phyloP scores from a whole-genome alignment of 2,329 filamentous ascomycete genomes.

The Calonectria ilicicola region DNA sequence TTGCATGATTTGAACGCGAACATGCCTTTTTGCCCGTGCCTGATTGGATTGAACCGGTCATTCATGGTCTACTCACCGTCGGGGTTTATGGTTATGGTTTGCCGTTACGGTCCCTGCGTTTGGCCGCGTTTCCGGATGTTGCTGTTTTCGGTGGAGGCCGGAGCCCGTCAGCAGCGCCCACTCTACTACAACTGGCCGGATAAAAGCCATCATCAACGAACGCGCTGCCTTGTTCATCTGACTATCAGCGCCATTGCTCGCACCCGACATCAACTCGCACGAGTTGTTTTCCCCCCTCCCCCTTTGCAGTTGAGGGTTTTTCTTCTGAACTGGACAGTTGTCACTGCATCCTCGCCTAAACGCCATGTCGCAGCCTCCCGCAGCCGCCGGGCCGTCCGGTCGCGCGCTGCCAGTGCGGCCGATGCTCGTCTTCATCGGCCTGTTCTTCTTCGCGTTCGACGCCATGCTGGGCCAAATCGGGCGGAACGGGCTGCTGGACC shows the following conservation, averaged over 20 bases:
- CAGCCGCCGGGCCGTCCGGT: conserved; percentile 12
- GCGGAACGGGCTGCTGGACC: conserved; percentile 36
- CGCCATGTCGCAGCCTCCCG: conserved; percentile 13
- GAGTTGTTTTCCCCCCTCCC: neutral
- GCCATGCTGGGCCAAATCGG: conserved; percentile 35
- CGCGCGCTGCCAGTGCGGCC: conserved; percentile 24
- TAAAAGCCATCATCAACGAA: neutral
- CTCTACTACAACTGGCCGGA: neutral
- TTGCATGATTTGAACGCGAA: neutral
- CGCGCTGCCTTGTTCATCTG: neutral
- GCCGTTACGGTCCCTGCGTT: neutral
- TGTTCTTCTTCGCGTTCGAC: conserved; percentile 38
- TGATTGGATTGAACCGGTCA: neutral
- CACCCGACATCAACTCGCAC: neutral
- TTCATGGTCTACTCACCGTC: neutral
- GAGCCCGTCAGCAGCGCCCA: neutral
- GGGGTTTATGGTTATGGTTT: neutral
- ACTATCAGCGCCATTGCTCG: neutral
- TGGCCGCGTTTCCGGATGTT: neutral
- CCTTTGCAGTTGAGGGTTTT: neutral
- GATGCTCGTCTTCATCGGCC: conserved; percentile 25
- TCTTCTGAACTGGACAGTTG: neutral
- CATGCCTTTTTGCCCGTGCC: neutral
- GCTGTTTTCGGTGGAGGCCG: neutral
- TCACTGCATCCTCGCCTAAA: conserved; percentile 4